Percentiles rank a stretch among this genome's conserved stretches.
Conservation (phyloP, 208 protist genomes). For the Leptomonas pyrrhocoris region DNA sequence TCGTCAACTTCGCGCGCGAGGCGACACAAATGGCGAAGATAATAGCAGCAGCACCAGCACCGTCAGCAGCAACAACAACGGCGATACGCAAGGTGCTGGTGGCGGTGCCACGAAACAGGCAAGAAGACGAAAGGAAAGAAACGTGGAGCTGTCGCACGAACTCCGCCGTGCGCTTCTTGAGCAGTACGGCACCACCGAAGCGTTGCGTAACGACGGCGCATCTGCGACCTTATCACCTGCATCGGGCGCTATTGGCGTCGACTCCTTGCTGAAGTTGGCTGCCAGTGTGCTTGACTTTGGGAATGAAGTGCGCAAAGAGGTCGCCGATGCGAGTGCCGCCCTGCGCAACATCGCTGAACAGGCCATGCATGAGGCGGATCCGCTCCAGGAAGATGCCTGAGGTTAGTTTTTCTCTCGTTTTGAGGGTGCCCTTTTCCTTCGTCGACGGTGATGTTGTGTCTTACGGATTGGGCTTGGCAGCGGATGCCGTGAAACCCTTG, state of each 20-base stretch:
- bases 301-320: conserved; percentile 61
- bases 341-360: conserved; percentile 41
- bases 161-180: conserved; percentile 2
- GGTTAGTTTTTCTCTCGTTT: neutral
- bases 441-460: too few relatives aligned
- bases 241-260: neutral
- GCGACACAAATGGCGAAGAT: neutral
- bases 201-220: neutral
- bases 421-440: neutral
- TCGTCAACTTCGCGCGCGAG: conserved; percentile 9
- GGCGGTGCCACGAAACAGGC: neutral
- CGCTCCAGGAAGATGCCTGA: neutral
- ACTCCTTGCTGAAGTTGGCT: conserved; percentile 57
- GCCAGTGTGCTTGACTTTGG: conserved; percentile 80
- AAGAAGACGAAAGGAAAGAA: neutral
- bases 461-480: neutral
- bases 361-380: conserved; percentile 32
- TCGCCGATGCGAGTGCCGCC: conserved; percentile 43
- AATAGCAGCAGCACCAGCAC: conserved; percentile 1
- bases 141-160: neutral
- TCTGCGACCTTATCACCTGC: neutral
- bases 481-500: too few relatives aligned
- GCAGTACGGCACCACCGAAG: conserved; percentile 31
- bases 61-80: conserved; percentile 10
- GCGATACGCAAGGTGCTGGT: neutral